These are phyloP conservation scores for Dryas alaskensis DNA, from an alignment of 306 rosid genomes.

Conservation along the genomic window DNA sequence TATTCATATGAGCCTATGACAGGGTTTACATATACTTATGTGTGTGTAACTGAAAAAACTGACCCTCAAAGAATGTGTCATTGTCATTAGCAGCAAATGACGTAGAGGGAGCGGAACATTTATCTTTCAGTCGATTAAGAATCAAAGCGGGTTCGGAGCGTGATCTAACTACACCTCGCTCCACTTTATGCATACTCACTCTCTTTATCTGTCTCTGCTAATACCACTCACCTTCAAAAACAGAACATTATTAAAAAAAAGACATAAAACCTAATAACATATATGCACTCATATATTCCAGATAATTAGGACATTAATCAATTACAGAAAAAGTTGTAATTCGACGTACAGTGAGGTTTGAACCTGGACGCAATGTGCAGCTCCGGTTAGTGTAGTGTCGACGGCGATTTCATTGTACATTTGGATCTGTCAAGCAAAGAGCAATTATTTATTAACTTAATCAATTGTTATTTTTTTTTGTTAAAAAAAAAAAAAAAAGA, in stretches of 20 bases:
- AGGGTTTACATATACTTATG: too few relatives aligned
- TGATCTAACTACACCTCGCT: constrained; percentile 16
- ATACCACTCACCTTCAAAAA: neutral
- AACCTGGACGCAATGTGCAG: neutral
- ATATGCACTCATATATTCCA: too few relatives aligned
- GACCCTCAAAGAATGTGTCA: constrained; percentile 12
- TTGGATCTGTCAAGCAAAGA: neutral
- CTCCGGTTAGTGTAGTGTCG: neutral
- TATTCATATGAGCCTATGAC: too few relatives aligned
- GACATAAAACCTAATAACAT: too few relatives aligned
- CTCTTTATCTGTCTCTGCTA: neutral
- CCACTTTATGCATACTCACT: neutral
- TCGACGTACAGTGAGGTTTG: neutral
- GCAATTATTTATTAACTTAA: neutral
- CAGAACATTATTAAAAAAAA: too few relatives aligned
- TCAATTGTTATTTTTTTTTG: neutral
- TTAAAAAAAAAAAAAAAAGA: too few relatives aligned
- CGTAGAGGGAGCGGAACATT: constrained; percentile 9
- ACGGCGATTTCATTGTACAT: neutral
- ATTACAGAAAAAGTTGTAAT: too few relatives aligned
- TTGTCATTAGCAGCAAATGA: neutral
- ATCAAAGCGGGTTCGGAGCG: constrained; percentile 13
- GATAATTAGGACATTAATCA: too few relatives aligned
- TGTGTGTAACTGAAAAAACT: neutral
- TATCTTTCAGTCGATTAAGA: neutral